Percentiles rank a stretch among this genome's conserved stretches.
These are phyloP conservation scores for Penicillium sp. DNA, from an alignment of 2,329 filamentous ascomycete genomes.

Conservation along the genomic window DNA sequence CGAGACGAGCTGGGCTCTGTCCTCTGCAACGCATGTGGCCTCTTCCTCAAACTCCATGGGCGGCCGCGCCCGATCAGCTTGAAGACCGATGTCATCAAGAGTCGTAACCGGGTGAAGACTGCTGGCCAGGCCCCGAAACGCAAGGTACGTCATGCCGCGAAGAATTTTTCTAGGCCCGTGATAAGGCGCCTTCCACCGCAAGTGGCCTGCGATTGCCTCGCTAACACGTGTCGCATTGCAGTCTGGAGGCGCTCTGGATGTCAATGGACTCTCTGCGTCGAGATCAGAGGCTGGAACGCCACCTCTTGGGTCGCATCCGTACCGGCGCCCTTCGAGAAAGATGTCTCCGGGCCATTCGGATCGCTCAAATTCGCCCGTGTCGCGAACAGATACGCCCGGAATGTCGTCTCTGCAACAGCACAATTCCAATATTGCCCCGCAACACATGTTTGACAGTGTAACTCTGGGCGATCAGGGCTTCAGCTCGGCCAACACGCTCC, in stretches of 20 bases:
- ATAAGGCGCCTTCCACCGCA: conserved; percentile 7
- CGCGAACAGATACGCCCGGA: conserved; percentile 72
- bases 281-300: conserved; percentile 55
- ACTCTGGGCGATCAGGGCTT: conserved; percentile 65
- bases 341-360: conserved; percentile 68
- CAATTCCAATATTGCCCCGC: conserved; percentile 63
- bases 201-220: conserved; percentile 28
- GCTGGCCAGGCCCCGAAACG: conserved; percentile 73
- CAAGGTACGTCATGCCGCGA: conserved; percentile 59
- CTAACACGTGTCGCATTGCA: conserved; percentile 20
- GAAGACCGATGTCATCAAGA: conserved; percentile 99
- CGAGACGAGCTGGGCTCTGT: conserved; percentile 94
- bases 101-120: conserved; percentile 95
- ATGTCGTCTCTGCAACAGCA: conserved; percentile 57
- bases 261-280: conserved; percentile 57
- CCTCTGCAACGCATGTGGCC: conserved; percentile 95
- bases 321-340: conserved; percentile 68
- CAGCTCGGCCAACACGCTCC: conserved; percentile 50
- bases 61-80: conserved; percentile 89
- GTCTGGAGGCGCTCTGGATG: conserved; percentile 44
- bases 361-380: conserved; percentile 72
- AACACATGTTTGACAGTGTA: conserved; percentile 74
- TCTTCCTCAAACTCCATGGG: conserved; percentile 95
- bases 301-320: conserved; percentile 53
- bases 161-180: conserved; percentile 21